Evolutionary conservation across 805 yeast genomes (phyloP), one percentile per base, ranked within the genome.

Genomic region (Pichia eremophila): DNA sequence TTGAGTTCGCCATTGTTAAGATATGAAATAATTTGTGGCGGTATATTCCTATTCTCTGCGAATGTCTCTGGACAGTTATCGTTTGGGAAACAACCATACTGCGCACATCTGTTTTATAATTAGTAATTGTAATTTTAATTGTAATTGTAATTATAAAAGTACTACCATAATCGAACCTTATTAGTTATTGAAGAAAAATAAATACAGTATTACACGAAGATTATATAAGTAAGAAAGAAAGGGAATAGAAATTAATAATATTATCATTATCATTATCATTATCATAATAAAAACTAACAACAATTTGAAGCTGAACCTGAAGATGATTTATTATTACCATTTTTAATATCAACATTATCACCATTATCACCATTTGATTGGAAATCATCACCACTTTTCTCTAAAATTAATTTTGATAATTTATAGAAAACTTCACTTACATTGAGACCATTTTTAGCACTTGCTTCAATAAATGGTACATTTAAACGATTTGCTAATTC

Each of bases 41-140:
- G 91, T 95, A 91, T 91, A 91, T 91, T 91, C 98, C 98, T 91
- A 85, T 77, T 88, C 96, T 80, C 91, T 90, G 83, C 95, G 95
- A 75, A 85, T 85, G 83, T 80, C 54, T 58, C 51, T 77, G 73
- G 93, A 81, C 95, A 80, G 75, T 91, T 79, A 82, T 83, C 95
- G 93, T 81, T 87, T 86, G 96, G 91, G 98, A 89, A 86, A 86
- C 67, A 90, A 90, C 98, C 98, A 90, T 91, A 95, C 88, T 81
- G 97, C 95, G 73, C 66, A 91, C 97, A 91, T 81, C 59, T 64
- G 41, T 27, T 39, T 12, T 34, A 8, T 14, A 34, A 15, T 14
- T 8, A 19, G 22, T n/a, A 32, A 1, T 35, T 22, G 34, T 45
- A 34, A 29, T 19, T 19, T n/a, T n/a, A 15, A 34, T 8, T 18